Conservation (phyloP, 345 rosid species). For the Eutrema yunnanense region DNA sequence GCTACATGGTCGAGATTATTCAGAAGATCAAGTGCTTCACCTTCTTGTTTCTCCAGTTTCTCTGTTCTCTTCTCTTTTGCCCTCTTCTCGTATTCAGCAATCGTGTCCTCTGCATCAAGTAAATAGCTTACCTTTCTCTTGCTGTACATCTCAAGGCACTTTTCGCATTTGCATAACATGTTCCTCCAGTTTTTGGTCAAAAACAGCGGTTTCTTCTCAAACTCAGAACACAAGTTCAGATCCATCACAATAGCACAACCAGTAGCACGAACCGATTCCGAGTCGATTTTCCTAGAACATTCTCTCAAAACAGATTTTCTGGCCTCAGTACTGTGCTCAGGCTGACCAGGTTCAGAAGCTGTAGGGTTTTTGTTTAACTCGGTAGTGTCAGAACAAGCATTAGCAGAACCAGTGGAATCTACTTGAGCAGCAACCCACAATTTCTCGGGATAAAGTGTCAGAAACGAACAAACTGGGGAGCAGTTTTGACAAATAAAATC, state of each 20-base stretch:
- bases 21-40: constrained; percentile 54
- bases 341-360: constrained; percentile 34
- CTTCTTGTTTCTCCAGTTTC: constrained; percentile 79
- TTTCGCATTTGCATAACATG: constrained; percentile 66
- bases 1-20: constrained; percentile 77
- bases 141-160: constrained; percentile 59
- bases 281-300: constrained; percentile 40
- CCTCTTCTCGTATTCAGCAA: constrained; percentile 78
- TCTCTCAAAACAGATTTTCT: constrained; percentile 31
- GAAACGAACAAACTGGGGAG: constrained; percentile 61
- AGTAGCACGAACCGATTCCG: constrained; percentile 14
- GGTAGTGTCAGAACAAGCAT: constrained; percentile 42
- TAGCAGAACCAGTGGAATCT: constrained; percentile 23
- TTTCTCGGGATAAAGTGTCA: constrained; percentile 53
- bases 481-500: constrained; percentile 86
- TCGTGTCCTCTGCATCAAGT: constrained; percentile 77
- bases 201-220: constrained; percentile 60
- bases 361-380: constrained; percentile 38
- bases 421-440: constrained; percentile 44
- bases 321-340: constrained; percentile 32
- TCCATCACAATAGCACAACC: constrained; percentile 43
- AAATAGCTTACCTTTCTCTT: constrained; percentile 57
- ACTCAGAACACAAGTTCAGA: constrained; percentile 16
- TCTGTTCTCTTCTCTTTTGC: constrained; percentile 90
- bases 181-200: constrained; percentile 87